Conservation (phyloP, 192 early-diverging fungal species). For the Coemansia sp. region DNA sequence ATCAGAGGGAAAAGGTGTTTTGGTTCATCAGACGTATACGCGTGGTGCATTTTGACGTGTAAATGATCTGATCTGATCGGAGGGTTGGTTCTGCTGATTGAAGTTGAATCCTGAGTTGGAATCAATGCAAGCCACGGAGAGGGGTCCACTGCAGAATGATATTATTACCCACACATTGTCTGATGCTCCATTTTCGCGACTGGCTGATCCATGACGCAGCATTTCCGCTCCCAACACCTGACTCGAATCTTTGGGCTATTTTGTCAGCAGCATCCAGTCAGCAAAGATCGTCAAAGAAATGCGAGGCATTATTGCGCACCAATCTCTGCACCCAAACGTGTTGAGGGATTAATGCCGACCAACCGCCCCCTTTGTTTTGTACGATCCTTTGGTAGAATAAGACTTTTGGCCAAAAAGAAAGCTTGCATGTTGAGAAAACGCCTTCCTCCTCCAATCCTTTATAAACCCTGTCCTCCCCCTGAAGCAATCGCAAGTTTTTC, state of each 20-base stretch:
- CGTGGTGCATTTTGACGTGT: too few relatives aligned
- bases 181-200: conserved; percentile 4
- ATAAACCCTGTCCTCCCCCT: background rate
- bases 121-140: too few relatives aligned
- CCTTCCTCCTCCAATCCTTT: background rate
- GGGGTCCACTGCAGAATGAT: background rate
- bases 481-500: background rate
- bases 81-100: too few relatives aligned
- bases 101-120: too few relatives aligned
- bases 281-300: background rate
- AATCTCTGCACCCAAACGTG: background rate
- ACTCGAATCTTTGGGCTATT: too few relatives aligned
- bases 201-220: background rate
- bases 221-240: background rate
- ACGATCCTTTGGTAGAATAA: background rate
- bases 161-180: background rate
- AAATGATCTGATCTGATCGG: too few relatives aligned
- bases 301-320: conserved; percentile 5
- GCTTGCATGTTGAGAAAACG: background rate
- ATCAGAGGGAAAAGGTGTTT: background rate
- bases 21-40: background rate
- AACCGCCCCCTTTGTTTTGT: background rate
- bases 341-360: background rate
- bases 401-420: background rate
- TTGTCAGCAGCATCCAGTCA: too few relatives aligned